Conservation (phyloP, 441 rosid species). For the Erodium moschatum region DNA sequence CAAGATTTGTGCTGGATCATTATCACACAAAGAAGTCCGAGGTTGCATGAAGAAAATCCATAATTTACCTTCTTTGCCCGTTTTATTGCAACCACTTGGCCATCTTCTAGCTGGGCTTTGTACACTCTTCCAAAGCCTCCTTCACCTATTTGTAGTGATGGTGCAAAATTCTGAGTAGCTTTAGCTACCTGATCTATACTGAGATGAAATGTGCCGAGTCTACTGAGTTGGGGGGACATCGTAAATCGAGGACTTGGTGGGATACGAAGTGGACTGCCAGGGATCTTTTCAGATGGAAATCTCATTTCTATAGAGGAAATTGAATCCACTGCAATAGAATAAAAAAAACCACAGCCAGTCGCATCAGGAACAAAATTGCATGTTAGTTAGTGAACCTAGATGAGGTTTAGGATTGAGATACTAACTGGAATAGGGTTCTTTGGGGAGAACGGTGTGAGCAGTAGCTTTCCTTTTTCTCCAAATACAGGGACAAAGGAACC, state of each 20-base stretch:
- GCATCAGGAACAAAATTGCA: conserved; percentile 5
- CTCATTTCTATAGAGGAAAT: conserved; percentile 41
- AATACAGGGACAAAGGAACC: conserved; percentile 57
- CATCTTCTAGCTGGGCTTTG: conserved; percentile 56
- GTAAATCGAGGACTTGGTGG: conserved; percentile 84
- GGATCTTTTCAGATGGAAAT: conserved; percentile 52
- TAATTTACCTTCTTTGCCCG: conserved; percentile 77
- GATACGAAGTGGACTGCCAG: conserved; percentile 59
- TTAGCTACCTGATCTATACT: conserved; percentile 40
- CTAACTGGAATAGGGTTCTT: conserved; percentile 60
- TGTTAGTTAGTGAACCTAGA: background rate
- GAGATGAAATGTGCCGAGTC: conserved; percentile 58
- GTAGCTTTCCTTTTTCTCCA: conserved; percentile 54
- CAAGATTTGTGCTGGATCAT: background rate
- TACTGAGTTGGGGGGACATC: conserved; percentile 55
- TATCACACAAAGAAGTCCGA: background rate
- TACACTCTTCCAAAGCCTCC: conserved; percentile 90
- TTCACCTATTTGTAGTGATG: conserved; percentile 54
- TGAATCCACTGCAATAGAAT: conserved; percentile 48
- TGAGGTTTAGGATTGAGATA: conserved; percentile 10
- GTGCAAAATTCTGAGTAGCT: conserved; percentile 72
- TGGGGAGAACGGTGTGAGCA: conserved; percentile 47
- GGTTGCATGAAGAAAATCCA: conserved; percentile 4
- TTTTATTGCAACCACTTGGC: conserved; percentile 80
- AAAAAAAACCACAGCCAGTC: conserved; percentile 12